Conservation (phyloP, 2,329 filamentous ascomycete genomes). For the Pestalotiopsis sp. region DNA sequence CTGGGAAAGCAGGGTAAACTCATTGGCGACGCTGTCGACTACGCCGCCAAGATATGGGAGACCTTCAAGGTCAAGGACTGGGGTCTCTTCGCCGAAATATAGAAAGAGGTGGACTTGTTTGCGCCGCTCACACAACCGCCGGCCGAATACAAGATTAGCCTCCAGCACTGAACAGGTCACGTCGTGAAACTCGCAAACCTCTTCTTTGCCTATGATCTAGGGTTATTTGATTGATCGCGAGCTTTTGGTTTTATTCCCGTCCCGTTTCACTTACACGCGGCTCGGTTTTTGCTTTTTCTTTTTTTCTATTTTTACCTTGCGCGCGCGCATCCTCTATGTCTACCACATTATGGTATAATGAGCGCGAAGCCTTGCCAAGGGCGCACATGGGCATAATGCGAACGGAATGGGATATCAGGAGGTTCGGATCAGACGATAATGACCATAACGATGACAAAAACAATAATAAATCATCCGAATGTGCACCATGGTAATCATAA, state of each 20-base stretch:
- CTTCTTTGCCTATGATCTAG: background rate
- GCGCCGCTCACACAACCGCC: background rate
- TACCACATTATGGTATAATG: no score
- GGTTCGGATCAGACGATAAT: background rate
- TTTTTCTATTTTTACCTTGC: no score
- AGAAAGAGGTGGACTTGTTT: slow-evolving; percentile 11
- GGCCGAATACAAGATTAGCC: background rate
- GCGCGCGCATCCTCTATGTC: no score
- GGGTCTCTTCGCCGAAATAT: slow-evolving; percentile 65
- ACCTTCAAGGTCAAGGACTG: slow-evolving; percentile 81
- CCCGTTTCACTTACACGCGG: no score
- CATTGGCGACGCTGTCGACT: slow-evolving; percentile 70
- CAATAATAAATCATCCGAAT: background rate
- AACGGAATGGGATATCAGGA: background rate
- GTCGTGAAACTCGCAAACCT: background rate
- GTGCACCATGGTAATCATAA: no score
- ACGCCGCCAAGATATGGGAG: slow-evolving; percentile 68
- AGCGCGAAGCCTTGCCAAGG: background rate
- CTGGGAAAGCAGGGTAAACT: slow-evolving; percentile 67
- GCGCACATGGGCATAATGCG: background rate
- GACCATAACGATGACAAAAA: background rate
- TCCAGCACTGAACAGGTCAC: background rate
- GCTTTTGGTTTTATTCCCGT: no score
- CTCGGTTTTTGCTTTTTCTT: no score
- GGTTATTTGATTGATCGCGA: no score